Evolutionary conservation across 176 grass and related monocot species (phyloP), one percentile per base, ranked within the genome.

Genomic region (Eleusine indica): DNA sequence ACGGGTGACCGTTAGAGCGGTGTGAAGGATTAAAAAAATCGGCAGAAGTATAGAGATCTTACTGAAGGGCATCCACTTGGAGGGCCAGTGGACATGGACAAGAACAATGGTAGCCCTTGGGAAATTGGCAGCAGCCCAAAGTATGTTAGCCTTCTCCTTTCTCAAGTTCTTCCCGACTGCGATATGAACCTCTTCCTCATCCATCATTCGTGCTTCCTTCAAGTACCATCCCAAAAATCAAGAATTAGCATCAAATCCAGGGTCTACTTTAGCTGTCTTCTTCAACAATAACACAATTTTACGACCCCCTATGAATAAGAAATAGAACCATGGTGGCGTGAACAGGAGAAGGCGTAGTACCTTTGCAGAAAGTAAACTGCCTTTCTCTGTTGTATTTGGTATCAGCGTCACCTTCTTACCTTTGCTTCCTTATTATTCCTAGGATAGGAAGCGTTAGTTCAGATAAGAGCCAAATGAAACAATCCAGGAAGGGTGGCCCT

Each of bases 61-160:
- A 92, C 90, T 86, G 83, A 88, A 83, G n/a, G 83, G 90, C 83
- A 92, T 88, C 86, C 86, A 80, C 63, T 86, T 92, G 44, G 90
- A 92, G 71, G 86, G 90, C 83, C 90, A 92, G 47, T 92, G 86
- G 42, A 92, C 90, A 60, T 92, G 83, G 47, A 92, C 41, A 78
- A 89, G 57, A 78, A 88, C 90, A 52, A 92, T 86, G 52, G 83
- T 82, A 47, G 82, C 86, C 64, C 63, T 84, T n/a, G 89, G 80
- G 64, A 91, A 91, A 52, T 84, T 87, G 15, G 62, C 75, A 74
- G 71, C 75, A 53, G 81, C 80, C 85, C 89, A 91, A 25, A 87
- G 65, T 74, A 91, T 83, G 64, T 84, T 91, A 66, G 85, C 76
- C 65, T 87, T 91, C 64, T 91, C 89, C 65, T 91, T 91, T 41